Base-by-base conservation (phyloP, 2,329 filamentous ascomycete genomes). In the Monosporascus sp. region DNA sequence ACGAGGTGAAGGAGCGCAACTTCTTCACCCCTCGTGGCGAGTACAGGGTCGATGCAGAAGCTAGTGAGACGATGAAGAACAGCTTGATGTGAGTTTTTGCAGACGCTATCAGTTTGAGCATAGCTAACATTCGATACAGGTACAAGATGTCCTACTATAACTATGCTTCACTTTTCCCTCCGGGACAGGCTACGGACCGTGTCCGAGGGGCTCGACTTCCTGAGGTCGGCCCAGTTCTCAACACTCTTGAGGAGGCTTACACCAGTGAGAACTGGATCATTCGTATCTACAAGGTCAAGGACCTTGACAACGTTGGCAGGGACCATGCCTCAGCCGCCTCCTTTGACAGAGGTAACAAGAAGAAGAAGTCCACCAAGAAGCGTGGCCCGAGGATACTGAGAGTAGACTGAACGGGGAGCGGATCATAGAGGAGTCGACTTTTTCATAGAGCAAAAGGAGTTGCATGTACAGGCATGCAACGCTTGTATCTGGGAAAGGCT, bases 61-160 rank as follows among this genome's bases (percentile, higher is more conserved):
- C 94, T 50, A 96, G 92, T 6, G 90, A 94, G 24, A 90, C 93
- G 45, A 99, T 99, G 94, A 94, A 90, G 79, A 96, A 99, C 83
- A 97, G 92, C 74, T 82, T 99, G 80, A 97, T 97, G 93, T 95
- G 81, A 81, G 89, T 76, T 50, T 27, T 42, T 6, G 31, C 25
- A 37, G 20, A 25, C 27, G 22, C 39, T 14, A 14, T 31, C 20
- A n/a, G 7, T 17, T 36, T 24, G 14, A 50, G 20, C 14, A 34
- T 34, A 27, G 22, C 50, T 54, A 45, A 41, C 37, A 67, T 71
- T 56, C 72, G 65, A 48, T 25, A 59, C 60, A 96, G 92, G 90
- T 99, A 99, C 84, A 99, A 99, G 82, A 97, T 99, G 92, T 97
- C 91, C 22, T 99, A 99, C 82, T 89, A 99, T 83, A 97, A 97